Percentiles rank a stretch among this genome's conserved stretches.
phyloP scores from a whole-genome alignment of 2,329 filamentous ascomycete species.

The Diaporthe ilicicola region DNA sequence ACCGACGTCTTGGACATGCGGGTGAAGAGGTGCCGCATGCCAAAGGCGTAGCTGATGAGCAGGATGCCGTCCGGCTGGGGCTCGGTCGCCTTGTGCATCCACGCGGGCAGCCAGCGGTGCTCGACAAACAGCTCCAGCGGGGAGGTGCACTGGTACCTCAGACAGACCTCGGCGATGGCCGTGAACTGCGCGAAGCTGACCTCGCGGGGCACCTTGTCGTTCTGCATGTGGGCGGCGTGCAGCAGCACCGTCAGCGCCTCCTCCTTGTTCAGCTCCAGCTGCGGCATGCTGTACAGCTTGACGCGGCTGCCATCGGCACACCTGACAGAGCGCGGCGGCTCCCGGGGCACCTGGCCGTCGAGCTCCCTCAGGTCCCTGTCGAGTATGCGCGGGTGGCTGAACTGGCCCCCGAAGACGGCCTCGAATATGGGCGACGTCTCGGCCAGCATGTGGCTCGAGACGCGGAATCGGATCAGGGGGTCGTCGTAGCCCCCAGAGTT shows the following conservation, averaged over 20 bases:
- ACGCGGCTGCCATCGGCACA: slow-evolving; percentile 55
- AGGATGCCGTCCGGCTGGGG: slow-evolving; percentile 59
- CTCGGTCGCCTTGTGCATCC: slow-evolving; percentile 57
- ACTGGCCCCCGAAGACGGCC: slow-evolving; percentile 50
- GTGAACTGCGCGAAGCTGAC: slow-evolving; percentile 59
- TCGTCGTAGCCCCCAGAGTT: slow-evolving; percentile 47
- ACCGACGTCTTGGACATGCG: slow-evolving; percentile 59
- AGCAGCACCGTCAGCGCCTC: slow-evolving; percentile 55
- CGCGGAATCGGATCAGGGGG: slow-evolving; percentile 57
- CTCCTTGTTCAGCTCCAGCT: slow-evolving; percentile 54
- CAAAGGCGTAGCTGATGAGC: slow-evolving; percentile 63
- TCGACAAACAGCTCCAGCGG: slow-evolving; percentile 60
- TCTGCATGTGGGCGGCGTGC: slow-evolving; percentile 61
- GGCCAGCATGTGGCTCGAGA: slow-evolving; percentile 59
- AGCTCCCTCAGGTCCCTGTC: slow-evolving; percentile 45
- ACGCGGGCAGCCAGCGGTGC: slow-evolving; percentile 60
- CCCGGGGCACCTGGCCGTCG: slow-evolving; percentile 45
- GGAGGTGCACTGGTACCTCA: slow-evolving; percentile 60
- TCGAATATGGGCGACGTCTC: slow-evolving; percentile 62
- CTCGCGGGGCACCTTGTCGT: slow-evolving; percentile 53
- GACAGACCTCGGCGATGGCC: slow-evolving; percentile 58
- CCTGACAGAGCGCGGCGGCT: slow-evolving; percentile 44
- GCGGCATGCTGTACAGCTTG: slow-evolving; percentile 61
- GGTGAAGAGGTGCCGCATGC: slow-evolving; percentile 56
- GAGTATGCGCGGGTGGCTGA: slow-evolving; percentile 28